Percentiles rank a stretch among this genome's conserved stretches.
These are phyloP conservation scores for Colletotrichum karsti DNA, from an alignment of 2,329 filamentous ascomycete species.

Conservation along the genomic window DNA sequence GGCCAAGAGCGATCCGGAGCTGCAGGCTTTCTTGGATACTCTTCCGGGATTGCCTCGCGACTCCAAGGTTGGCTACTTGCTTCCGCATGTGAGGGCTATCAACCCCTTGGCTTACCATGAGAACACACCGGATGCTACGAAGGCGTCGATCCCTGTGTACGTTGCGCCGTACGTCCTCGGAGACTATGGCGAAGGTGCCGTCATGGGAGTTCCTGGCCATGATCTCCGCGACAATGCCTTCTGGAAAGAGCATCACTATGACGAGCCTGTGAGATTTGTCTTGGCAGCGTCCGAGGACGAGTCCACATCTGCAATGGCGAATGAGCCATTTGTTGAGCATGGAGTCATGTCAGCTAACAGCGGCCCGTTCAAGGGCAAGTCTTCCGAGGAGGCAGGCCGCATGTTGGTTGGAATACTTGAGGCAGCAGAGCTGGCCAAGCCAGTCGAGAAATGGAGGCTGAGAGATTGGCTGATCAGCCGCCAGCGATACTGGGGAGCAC, in stretches of 20 bases:
- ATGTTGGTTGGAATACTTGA: conserved; percentile 67
- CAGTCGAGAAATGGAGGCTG: conserved; percentile 79
- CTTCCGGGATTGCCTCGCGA: conserved; percentile 64
- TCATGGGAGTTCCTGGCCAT: conserved; percentile 93
- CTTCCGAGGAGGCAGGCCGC: conserved; percentile 69
- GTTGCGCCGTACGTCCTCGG: conserved; percentile 86
- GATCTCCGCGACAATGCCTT: conserved; percentile 82
- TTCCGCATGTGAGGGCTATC: conserved; percentile 68
- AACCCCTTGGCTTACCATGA: conserved; percentile 72
- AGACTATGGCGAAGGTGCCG: conserved; percentile 86
- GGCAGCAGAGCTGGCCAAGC: conserved; percentile 64
- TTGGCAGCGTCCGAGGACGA: conserved; percentile 62
- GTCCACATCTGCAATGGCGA: conserved; percentile 49
- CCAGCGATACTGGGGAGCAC: conserved; percentile 92
- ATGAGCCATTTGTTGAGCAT: conserved; percentile 68
- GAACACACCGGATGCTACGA: conserved; percentile 56
- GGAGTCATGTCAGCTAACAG: conserved; percentile 75
- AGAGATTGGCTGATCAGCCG: conserved; percentile 91
- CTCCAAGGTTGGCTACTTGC: conserved; percentile 73
- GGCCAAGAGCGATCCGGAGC: conserved; percentile 65
- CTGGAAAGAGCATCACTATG: conserved; percentile 75
- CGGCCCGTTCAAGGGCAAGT: conserved; percentile 69
- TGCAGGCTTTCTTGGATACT: conserved; percentile 74
- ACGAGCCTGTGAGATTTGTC: conserved; percentile 70
- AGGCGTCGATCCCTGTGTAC: conserved; percentile 75